Conservation (phyloP, 768 basidiomycete species). For the Grammothele lineata region DNA sequence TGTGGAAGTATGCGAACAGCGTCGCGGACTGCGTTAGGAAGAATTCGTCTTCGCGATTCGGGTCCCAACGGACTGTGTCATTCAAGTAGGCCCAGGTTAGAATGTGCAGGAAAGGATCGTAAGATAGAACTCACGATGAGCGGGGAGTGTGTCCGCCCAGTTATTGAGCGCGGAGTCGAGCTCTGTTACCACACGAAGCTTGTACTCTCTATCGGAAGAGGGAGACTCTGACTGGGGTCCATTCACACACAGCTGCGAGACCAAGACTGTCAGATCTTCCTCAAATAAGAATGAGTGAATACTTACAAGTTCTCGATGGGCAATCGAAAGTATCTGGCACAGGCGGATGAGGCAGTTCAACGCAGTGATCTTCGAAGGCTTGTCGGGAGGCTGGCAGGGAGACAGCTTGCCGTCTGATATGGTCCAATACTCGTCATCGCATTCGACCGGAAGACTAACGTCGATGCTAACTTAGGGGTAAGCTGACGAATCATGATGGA, state of each 20-base stretch:
- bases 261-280: constrained; percentile 45
- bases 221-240: no score
- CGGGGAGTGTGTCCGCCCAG: constrained; percentile 59
- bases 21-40: constrained; percentile 33
- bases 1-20: constrained; percentile 41
- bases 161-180: constrained; percentile 57
- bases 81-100: background rate
- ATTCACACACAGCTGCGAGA: constrained; percentile 29
- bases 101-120: constrained; percentile 1
- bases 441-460: constrained; percentile 52
- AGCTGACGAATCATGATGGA: background rate
- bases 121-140: constrained; percentile 48
- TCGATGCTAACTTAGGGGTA: constrained; percentile 50
- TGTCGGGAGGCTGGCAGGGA: constrained; percentile 59
- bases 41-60: constrained; percentile 14
- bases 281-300: no score
- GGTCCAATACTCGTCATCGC: constrained; percentile 78
- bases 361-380: constrained; percentile 45
- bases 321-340: constrained; percentile 55
- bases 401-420: constrained; percentile 43
- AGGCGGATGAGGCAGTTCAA: constrained; percentile 53
- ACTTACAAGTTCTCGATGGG: constrained; percentile 39
- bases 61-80: constrained; percentile 24
- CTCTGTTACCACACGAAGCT: constrained; percentile 51
- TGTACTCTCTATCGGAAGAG: constrained; percentile 36